These are phyloP conservation scores for Wickerhamomyces chambardii DNA, from an alignment of 805 yeast genomes.

Conservation along the genomic window DNA sequence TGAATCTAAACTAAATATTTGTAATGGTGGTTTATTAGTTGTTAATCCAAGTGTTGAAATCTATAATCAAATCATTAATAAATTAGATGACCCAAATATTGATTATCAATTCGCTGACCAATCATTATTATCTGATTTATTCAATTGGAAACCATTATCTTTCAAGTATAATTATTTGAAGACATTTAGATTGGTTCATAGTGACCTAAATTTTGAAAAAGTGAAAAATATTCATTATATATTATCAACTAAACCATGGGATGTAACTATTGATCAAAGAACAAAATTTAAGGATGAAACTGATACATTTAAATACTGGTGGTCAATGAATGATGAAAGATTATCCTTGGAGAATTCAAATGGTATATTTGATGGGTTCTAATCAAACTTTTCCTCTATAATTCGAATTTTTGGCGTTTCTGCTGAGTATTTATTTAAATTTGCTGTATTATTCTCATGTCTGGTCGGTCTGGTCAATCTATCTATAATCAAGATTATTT, in stretches of 20 bases:
- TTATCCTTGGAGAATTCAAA: constrained; percentile 6
- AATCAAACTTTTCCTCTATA: too few relatives aligned
- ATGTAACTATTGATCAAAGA: constrained; percentile 21
- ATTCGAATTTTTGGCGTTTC: too few relatives aligned
- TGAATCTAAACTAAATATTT: constrained; percentile 29
- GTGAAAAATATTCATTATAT: constrained; percentile 53
- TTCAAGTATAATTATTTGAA: constrained; percentile 49
- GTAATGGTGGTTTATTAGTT: constrained; percentile 53
- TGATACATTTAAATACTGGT: constrained; percentile 42
- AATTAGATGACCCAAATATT: constrained; percentile 27
- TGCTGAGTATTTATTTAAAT: too few relatives aligned
- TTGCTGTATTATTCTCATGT: too few relatives aligned
- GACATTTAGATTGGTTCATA: constrained; percentile 36
- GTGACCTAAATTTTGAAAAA: constrained; percentile 34
- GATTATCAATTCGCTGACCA: constrained; percentile 52
- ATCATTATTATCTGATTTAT: constrained; percentile 44
- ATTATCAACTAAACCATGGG: constrained; percentile 55
- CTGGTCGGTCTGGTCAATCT: too few relatives aligned
- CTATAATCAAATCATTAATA: constrained; percentile 31
- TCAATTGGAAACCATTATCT: constrained; percentile 43
- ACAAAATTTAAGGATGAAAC: constrained; percentile 26
- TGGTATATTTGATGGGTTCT: constrained; percentile 6
- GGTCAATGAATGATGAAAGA: constrained; percentile 32
- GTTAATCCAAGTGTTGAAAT: constrained; percentile 30
- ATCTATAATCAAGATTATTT: too few relatives aligned